Evolutionary conservation across 192 early-diverging fungal genomes (phyloP).

Genomic region (Pecoramyces ruminantium): DNA sequence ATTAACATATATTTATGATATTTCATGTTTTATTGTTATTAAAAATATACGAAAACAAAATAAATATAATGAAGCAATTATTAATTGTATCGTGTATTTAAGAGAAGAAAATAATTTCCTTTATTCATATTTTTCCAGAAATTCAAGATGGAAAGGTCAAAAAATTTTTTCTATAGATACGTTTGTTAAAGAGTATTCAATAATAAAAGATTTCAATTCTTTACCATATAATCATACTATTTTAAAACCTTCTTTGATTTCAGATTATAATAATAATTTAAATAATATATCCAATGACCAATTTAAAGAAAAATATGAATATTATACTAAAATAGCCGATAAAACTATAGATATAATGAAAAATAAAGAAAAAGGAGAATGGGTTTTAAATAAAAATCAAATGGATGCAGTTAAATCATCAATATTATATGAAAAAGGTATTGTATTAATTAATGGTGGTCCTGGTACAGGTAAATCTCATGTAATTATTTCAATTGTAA

Average conservation of each 20-base stretch:
- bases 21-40: background rate
- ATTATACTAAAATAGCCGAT: background rate
- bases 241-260: background rate
- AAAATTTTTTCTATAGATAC: background rate
- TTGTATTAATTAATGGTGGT: background rate
- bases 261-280: background rate
- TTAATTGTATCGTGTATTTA: background rate
- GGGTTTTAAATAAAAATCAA: background rate
- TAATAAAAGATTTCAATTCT: background rate
- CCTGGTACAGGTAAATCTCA: background rate
- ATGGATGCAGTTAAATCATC: background rate
- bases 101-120: background rate
- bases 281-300: background rate
- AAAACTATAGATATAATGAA: background rate
- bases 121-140: background rate
- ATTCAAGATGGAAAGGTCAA: background rate
- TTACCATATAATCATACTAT: background rate
- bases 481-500: background rate
- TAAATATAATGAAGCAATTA: background rate
- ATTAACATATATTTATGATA: background rate
- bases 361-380: background rate
- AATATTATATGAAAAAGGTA: background rate
- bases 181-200: background rate
- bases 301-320: background rate
- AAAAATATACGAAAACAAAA: background rate